A percentile compares a stretch with the other conserved stretches of the same genome.
phyloP scores from a whole-genome alignment of 345 rosid genomes.

The Balakata baccata region DNA sequence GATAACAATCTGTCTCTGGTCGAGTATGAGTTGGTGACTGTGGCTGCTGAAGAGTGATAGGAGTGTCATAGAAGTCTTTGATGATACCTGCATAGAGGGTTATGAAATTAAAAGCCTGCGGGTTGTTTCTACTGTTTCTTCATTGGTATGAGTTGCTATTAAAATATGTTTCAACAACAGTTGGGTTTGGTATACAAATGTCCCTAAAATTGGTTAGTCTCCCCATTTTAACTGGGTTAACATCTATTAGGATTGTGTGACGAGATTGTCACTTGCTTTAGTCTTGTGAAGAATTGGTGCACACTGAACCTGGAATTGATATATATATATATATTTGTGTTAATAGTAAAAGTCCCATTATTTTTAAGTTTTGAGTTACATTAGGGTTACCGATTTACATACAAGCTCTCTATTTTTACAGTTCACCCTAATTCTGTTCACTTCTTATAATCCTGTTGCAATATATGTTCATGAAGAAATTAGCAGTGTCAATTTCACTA shows the following conservation, averaged over 20 bases:
- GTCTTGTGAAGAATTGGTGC: constrained; percentile 7
- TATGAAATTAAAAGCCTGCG: neutral
- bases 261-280: neutral
- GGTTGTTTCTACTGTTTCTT: neutral
- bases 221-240: constrained; percentile 6
- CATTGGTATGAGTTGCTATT: constrained; percentile 8
- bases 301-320: constrained; percentile 7
- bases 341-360: constrained; percentile 1
- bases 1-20: constrained; percentile 80
- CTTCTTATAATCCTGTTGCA: neutral
- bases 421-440: neutral
- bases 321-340: constrained; percentile 8
- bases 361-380: too few species aligned
- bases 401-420: too few species aligned
- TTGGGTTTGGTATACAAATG: constrained; percentile 10
- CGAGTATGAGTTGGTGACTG: constrained; percentile 83
- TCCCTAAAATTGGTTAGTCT: constrained; percentile 4
- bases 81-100: neutral
- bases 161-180: neutral
- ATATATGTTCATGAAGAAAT: neutral
- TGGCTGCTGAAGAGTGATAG: constrained; percentile 22
- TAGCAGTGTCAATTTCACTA: neutral
- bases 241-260: constrained; percentile 8
- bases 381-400: too few species aligned
- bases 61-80: neutral